These are phyloP conservation scores for Actinomortierella wolfii DNA, from an alignment of 371 early-diverging fungal species.

Conservation along the genomic window DNA sequence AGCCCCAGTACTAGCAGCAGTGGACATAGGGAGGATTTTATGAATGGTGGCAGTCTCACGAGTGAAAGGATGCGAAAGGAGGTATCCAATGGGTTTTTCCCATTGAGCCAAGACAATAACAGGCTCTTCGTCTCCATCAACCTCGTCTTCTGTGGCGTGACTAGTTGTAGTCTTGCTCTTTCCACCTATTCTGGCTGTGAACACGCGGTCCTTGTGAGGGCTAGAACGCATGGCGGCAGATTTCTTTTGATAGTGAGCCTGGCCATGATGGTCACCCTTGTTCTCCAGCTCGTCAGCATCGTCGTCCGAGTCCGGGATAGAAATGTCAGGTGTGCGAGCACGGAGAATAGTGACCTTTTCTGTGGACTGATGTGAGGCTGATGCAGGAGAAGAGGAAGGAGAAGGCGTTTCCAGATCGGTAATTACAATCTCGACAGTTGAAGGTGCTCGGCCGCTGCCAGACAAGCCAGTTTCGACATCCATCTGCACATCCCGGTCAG, in stretches of 20 bases:
- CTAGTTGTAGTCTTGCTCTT: not conserved
- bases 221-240: too few relatives aligned
- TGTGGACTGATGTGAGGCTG: too few relatives aligned
- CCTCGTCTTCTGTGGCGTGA: not conserved
- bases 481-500: too few relatives aligned
- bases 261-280: not conserved
- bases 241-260: not conserved
- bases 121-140: conserved; percentile 11
- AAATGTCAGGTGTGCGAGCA: conserved; percentile 35
- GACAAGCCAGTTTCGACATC: too few relatives aligned
- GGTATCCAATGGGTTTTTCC: conserved; percentile 43
- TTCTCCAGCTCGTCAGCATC: conserved; percentile 2
- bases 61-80: conserved; percentile 34
- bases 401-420: too few relatives aligned
- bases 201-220: too few relatives aligned
- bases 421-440: not conserved
- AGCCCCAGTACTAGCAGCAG: not conserved
- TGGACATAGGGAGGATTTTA: conserved; percentile 3
- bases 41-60: conserved; percentile 30
- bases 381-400: too few relatives aligned
- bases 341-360: conserved; percentile 11
- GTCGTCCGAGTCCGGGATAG: not conserved
- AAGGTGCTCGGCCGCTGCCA: too few relatives aligned
- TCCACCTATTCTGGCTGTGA: too few relatives aligned
- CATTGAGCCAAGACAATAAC: conserved; percentile 33